A percentile compares a stretch with the other conserved stretches of the same genome.
Evolutionary conservation across 169 alveolate species (phyloP).

Genomic region (Theileria annulata): DNA sequence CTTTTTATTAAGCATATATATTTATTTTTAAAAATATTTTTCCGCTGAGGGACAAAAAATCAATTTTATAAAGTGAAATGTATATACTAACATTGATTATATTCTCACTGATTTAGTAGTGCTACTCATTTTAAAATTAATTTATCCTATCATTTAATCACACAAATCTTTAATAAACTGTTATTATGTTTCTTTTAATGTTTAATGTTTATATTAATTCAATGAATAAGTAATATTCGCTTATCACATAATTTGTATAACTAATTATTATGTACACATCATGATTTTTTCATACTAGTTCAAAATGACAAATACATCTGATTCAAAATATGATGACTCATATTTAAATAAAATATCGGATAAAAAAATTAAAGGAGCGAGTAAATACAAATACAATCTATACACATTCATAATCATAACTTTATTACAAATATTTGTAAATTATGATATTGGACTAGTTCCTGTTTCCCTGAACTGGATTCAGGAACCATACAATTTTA

Average conservation of each 20-base stretch:
- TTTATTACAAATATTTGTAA: neutral
- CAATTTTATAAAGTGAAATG: no score
- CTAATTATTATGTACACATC: neutral
- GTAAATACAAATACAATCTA: neutral
- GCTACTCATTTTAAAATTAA: no score
- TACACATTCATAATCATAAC: neutral
- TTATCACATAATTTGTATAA: neutral
- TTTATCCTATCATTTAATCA: no score
- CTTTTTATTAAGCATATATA: neutral
- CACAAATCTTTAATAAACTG: neutral
- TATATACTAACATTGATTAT: neutral
- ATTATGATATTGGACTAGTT: conserved; percentile 56
- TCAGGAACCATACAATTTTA: conserved; percentile 44
- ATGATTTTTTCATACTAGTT: neutral
- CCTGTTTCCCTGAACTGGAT: conserved; percentile 49
- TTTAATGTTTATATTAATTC: neutral
- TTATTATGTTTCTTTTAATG: neutral
- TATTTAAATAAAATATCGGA: no score
- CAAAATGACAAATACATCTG: no score
- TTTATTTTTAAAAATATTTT: no score
- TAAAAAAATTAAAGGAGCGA: no score
- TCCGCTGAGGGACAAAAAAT: neutral
- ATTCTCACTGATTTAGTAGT: neutral
- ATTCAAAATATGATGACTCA: no score
- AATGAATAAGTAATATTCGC: neutral